Evolutionary conservation across 1,284 basidiomycete species (phyloP).

Genomic region (Sanguinoderma infundibulare): DNA sequence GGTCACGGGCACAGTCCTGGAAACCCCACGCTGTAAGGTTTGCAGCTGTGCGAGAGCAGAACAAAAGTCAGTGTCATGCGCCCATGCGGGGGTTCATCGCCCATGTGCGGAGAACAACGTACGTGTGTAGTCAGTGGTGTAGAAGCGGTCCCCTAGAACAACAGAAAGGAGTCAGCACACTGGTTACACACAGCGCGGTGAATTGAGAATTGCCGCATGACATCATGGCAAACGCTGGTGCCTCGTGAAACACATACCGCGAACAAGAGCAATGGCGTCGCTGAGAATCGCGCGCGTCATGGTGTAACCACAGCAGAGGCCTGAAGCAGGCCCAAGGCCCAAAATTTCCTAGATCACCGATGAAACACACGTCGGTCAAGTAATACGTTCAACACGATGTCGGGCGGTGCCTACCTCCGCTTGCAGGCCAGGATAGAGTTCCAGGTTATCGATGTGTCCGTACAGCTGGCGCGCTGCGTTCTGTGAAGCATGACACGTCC

Average conservation of each 20-base stretch:
- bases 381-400: background rate
- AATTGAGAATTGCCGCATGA: background rate
- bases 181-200: background rate
- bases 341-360: conserved; percentile 67
- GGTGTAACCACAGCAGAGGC: conserved; percentile 86
- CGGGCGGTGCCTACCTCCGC: conserved; percentile 40
- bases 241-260: conserved; percentile 22
- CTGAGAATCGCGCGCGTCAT: conserved; percentile 85
- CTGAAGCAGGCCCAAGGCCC: conserved; percentile 70
- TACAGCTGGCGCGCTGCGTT: conserved; percentile 72
- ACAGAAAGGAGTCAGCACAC: conserved; percentile 14
- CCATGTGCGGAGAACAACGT: conserved; percentile 10
- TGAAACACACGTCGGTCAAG: background rate
- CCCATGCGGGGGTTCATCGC: background rate
- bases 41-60: conserved; percentile 46
- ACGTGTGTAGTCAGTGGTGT: conserved; percentile 77
- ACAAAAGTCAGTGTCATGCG: background rate
- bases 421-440: conserved; percentile 76
- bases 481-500: conserved; percentile 37
- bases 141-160: conserved; percentile 66
- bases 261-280: conserved; percentile 78
- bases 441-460: conserved; percentile 75
- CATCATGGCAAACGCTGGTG: background rate
- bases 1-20: conserved; percentile 67
- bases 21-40: conserved; percentile 83